A percentile compares a stretch with the other conserved stretches of the same genome.
These are phyloP conservation scores for Verbena officinalis DNA, from an alignment of 257 asterid species.

Conservation along the genomic window DNA sequence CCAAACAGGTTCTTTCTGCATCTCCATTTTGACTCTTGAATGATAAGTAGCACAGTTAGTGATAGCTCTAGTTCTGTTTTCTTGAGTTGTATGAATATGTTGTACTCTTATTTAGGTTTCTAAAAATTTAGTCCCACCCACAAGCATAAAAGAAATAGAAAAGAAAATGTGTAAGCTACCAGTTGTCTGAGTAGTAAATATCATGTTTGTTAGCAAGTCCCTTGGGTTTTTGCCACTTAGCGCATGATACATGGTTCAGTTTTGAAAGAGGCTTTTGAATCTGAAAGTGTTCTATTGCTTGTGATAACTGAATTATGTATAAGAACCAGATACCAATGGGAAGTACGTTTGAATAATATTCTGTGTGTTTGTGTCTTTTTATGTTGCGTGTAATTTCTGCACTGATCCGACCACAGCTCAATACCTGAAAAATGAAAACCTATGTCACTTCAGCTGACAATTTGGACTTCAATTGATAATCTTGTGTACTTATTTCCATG, in stretches of 20 bases:
- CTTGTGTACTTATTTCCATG: conserved; percentile 16
- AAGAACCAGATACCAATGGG: conserved; percentile 16
- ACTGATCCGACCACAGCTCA: conserved; percentile 2
- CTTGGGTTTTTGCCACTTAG: conserved; percentile 6
- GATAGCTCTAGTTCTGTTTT: background rate
- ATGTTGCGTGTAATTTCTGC: conserved; percentile 6
- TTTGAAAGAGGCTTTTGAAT: too few species aligned
- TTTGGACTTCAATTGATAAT: conserved; percentile 10
- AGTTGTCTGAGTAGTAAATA: conserved; percentile 17
- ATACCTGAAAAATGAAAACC: conserved; percentile 20
- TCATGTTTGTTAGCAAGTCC: conserved; percentile 11
- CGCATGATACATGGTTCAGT: conserved; percentile 1
- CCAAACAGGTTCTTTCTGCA: conserved; percentile 56
- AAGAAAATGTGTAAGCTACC: too few species aligned
- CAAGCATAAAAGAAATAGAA: too few species aligned
- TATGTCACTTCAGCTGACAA: background rate
- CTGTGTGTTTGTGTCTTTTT: conserved; percentile 11
- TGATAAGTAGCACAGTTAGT: background rate
- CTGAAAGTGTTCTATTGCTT: background rate
- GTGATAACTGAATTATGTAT: conserved; percentile 8
- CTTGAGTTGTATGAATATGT: too few species aligned
- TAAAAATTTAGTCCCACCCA: background rate
- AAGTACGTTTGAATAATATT: background rate
- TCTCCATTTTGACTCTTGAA: conserved; percentile 23
- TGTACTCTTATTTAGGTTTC: too few species aligned